These are phyloP conservation scores for Cytospora chrysosperma DNA, from an alignment of 2,329 filamentous ascomycete genomes.

Conservation along the genomic window DNA sequence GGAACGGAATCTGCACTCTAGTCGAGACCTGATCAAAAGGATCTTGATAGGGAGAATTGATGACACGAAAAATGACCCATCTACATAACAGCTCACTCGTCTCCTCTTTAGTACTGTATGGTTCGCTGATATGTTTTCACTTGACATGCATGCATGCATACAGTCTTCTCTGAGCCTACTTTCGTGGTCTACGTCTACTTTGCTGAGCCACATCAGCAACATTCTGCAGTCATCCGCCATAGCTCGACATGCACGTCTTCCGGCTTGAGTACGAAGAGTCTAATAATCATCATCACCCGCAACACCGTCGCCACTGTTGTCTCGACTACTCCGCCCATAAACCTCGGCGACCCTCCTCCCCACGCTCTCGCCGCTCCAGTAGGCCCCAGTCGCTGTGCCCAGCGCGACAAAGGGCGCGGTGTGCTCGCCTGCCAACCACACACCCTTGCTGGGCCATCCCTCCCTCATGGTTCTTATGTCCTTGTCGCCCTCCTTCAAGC, in stretches of 20 bases:
- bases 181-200: not conserved
- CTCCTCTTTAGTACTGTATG: too few species aligned
- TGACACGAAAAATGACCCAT: not conserved
- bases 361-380: conserved; percentile 84
- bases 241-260: not conserved
- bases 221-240: not conserved
- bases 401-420: conserved; percentile 86
- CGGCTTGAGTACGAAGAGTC: not conserved
- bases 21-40: conserved; percentile 11
- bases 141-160: not conserved
- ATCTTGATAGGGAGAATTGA: conserved; percentile 19
- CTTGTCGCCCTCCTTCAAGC: conserved; percentile 65
- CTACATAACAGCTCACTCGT: not conserved
- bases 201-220: not conserved
- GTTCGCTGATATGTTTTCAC: not conserved
- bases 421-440: conserved; percentile 91
- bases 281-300: too few species aligned
- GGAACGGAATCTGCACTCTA: conserved; percentile 21
- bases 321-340: conserved; percentile 43
- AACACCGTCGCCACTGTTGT: not conserved
- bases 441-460: conserved; percentile 62
- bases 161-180: not conserved
- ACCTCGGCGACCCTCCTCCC: conserved; percentile 61
- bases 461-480: conserved; percentile 67
- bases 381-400: conserved; percentile 86